Evolutionary conservation across 768 basidiomycete species (phyloP), one percentile per base, ranked within the genome.

Genomic region (Holtermanniella nyarrowii): DNA sequence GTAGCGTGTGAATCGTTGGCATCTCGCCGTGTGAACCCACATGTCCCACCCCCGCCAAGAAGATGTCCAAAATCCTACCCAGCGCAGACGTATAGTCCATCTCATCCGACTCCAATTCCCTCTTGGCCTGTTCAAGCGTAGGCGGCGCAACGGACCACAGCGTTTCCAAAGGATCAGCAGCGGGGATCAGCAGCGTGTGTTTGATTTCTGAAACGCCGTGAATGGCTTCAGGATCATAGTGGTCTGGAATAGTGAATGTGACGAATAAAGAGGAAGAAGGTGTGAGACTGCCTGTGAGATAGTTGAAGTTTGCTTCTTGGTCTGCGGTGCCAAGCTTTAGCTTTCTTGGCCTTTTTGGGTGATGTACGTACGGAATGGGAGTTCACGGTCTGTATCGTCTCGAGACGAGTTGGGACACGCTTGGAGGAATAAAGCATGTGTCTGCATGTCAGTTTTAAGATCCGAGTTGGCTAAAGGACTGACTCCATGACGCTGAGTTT

Each of bases 61-160:
- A 13, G 27, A 14, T 31, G 2, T n/a, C 26, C 12, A 59, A 44
- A 41, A 44, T 40, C 2, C 42, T 18, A 0, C 51, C 60, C 23
- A 89, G 74, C 0, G 72, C 70, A 2, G 72, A 58, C 0, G 76
- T 72, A 55, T 83, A 75, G n/a, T 76, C 73, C 25, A 86, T 72
- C 12, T 72, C 61, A 46, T 68, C 61, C 12, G 64, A 60, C 18
- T 72, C 71, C 43, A 59, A 71, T n/a, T 45, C 52, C n/a, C 56
- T 50, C 16, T 68, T 56, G 11, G 80, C 81, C 25, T 79, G 76
- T 16, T 80, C 71, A 0, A 83, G 73, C 0, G 85, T 80, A 0
- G 82, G 82, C 0, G 89, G 88, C 14, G 88, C 81, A 2, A 86
- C 81, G 4, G 82, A 84, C 91, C 91, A 96, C 82, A 95, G 81